Evolutionary conservation across 176 grass and related monocot genomes (phyloP).

Genomic region (Thinopyrum elongatum): DNA sequence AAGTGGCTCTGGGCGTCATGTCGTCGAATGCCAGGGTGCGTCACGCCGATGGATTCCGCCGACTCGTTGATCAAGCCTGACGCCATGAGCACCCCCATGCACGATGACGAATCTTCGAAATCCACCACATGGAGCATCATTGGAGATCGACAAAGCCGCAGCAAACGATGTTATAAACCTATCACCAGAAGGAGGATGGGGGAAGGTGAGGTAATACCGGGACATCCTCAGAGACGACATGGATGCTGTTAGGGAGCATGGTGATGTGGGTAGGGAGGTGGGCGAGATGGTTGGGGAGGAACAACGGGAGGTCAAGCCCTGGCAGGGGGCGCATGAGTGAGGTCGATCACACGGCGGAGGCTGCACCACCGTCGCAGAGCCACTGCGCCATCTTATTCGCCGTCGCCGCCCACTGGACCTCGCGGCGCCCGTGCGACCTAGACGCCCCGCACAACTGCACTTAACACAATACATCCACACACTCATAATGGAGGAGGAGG

Average conservation of each 20-base stretch:
- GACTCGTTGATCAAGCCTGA: too few relatives aligned
- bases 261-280: constrained; percentile 55
- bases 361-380: neutral
- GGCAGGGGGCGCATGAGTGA: constrained; percentile 27
- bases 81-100: too few relatives aligned
- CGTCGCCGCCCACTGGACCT: constrained; percentile 1
- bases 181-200: neutral
- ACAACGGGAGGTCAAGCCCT: constrained; percentile 32
- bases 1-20: too few relatives aligned
- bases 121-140: too few relatives aligned
- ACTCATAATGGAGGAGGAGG: too few relatives aligned
- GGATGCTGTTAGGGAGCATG: constrained; percentile 65
- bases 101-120: too few relatives aligned
- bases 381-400: neutral
- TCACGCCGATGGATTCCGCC: too few relatives aligned
- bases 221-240: constrained; percentile 57
- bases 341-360: constrained; percentile 19
- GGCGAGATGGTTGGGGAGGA: constrained; percentile 39
- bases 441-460: constrained; percentile 16
- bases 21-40: too few relatives aligned
- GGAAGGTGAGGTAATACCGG: neutral
- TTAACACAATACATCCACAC: neutral
- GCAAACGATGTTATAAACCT: too few relatives aligned
- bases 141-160: too few relatives aligned
- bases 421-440: neutral